These are phyloP conservation scores for Aureobasidium sp. DNA, from an alignment of 2,329 filamentous ascomycete genomes.

Conservation along the genomic window DNA sequence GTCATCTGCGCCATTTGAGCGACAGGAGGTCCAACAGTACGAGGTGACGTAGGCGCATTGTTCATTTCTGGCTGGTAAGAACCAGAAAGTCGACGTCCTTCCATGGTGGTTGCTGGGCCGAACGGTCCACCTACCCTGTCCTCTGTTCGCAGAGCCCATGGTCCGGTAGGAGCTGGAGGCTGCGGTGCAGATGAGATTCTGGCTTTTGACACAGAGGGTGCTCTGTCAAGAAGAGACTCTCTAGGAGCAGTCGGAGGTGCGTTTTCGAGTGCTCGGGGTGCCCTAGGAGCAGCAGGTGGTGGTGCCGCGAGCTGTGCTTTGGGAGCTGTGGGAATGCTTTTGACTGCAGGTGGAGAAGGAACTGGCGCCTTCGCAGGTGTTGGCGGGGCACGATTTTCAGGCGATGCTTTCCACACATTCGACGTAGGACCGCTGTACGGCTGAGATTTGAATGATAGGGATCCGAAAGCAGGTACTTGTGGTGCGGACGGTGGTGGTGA, in stretches of 20 bases:
- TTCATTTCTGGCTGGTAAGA: not conserved
- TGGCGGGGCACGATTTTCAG: slow-evolving; percentile 19
- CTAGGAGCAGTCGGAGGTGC: slow-evolving; percentile 13
- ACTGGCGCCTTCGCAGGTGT: not conserved
- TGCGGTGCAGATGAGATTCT: not conserved
- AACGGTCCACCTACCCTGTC: not conserved
- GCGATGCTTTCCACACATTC: slow-evolving; percentile 35
- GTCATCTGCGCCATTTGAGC: slow-evolving; percentile 4
- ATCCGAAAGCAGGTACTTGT: slow-evolving; percentile 48
- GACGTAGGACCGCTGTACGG: slow-evolving; percentile 17
- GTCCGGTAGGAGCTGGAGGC: slow-evolving; percentile 7
- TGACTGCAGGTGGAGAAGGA: slow-evolving; percentile 11
- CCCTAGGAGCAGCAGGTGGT: slow-evolving; percentile 27
- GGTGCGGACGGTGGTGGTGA: slow-evolving; percentile 47
- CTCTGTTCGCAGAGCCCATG: slow-evolving; percentile 9
- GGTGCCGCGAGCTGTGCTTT: slow-evolving; percentile 25
- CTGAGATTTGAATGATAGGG: slow-evolving; percentile 20
- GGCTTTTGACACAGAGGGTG: not conserved
- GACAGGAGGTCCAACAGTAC: not conserved
- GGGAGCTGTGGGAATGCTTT: slow-evolving; percentile 26
- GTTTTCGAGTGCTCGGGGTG: slow-evolving; percentile 23
- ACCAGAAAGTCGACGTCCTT: slow-evolving; percentile 3
- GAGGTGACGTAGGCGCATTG: slow-evolving; percentile 1
- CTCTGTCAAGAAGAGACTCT: not conserved
- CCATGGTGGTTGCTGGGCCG: not conserved